Conservation (phyloP, 1,284 basidiomycete genomes). For the Neonothopanus nambi region DNA sequence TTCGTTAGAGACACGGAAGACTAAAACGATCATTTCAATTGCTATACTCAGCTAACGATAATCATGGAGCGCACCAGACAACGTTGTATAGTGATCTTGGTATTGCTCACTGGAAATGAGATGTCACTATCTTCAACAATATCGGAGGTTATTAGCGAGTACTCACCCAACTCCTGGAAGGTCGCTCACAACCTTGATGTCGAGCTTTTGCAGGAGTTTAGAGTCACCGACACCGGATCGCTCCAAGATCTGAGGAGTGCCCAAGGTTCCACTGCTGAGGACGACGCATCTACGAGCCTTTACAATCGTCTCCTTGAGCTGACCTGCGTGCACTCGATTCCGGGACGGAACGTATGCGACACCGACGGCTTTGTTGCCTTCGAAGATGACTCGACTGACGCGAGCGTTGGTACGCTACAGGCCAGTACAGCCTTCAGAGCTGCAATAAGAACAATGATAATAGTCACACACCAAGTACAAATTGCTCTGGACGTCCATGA, state of each 20-base stretch:
- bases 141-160: background rate
- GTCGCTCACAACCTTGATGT: constrained; percentile 64
- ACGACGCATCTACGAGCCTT: constrained; percentile 67
- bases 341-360: constrained; percentile 67
- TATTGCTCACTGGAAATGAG: constrained; percentile 54
- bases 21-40: constrained; percentile 28
- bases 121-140: background rate
- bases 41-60: background rate
- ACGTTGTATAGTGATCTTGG: constrained; percentile 73
- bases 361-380: constrained; percentile 69
- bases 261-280: constrained; percentile 64
- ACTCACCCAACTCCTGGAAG: constrained; percentile 69
- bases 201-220: constrained; percentile 53
- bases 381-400: constrained; percentile 71
- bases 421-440: background rate
- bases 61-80: constrained; percentile 46
- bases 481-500: constrained; percentile 67
- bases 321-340: constrained; percentile 55
- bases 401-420: constrained; percentile 53
- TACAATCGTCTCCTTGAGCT: constrained; percentile 60
- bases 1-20: constrained; percentile 70
- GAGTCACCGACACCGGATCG: constrained; percentile 67
- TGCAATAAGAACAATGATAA: background rate
- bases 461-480: constrained; percentile 41
- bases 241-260: constrained; percentile 72